These are phyloP conservation scores for Macrolepiota fuliginosa DNA, from an alignment of 768 basidiomycete species.

Conservation along the genomic window DNA sequence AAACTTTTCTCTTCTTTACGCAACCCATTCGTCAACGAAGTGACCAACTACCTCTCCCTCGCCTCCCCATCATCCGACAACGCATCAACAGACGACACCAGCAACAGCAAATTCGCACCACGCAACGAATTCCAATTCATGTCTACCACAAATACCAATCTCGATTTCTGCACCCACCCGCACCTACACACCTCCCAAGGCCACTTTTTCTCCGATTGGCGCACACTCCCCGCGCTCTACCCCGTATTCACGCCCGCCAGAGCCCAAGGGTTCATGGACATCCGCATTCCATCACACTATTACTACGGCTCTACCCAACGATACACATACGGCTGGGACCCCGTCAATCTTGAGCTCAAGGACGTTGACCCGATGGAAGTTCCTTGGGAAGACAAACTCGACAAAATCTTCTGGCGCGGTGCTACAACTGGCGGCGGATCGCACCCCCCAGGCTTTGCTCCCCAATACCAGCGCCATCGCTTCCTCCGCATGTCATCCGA, in stretches of 20 bases:
- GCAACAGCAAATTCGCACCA: conserved; percentile 4
- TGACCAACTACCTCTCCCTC: conserved; percentile 25
- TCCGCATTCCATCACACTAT: conserved; percentile 95
- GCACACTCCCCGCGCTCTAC: conserved; percentile 83
- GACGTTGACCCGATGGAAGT: conserved; percentile 84
- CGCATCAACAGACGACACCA: not conserved
- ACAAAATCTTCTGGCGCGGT: conserved; percentile 92
- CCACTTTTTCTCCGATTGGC: conserved; percentile 97
- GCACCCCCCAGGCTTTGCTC: conserved; percentile 78
- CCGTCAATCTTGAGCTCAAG: conserved; percentile 66
- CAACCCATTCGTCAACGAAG: conserved; percentile 33
- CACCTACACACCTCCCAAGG: conserved; percentile 88
- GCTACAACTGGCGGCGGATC: conserved; percentile 94
- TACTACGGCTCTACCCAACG: conserved; percentile 80
- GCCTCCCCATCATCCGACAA: conserved; percentile 12
- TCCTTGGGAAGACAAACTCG: conserved; percentile 86
- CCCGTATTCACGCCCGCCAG: conserved; percentile 94
- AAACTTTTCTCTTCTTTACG: conserved; percentile 80
- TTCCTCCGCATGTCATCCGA: conserved; percentile 81
- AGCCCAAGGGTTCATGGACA: conserved; percentile 81
- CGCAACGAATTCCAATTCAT: conserved; percentile 68
- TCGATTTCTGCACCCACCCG: conserved; percentile 79
- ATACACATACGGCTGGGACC: conserved; percentile 93
- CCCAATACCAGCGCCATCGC: conserved; percentile 82
- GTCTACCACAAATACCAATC: conserved; percentile 53